Evolutionary conservation across 2,329 filamentous ascomycete genomes (phyloP), one percentile per base, ranked within the genome.

Genomic region (Sordariomycetes sp.): DNA sequence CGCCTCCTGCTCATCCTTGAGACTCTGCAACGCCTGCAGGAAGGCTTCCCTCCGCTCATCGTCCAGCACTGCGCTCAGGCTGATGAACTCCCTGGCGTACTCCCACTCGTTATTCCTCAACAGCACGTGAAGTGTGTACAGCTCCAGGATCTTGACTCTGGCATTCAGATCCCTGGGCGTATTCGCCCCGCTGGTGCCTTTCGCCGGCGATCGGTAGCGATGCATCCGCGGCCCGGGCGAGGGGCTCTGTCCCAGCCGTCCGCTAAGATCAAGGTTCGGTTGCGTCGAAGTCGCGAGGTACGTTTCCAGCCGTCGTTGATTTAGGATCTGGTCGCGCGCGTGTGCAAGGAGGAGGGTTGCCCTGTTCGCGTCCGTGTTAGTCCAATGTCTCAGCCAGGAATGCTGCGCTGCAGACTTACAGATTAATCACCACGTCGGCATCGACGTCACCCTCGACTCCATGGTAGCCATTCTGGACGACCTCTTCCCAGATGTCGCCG

Each of bases 91-190:
- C 39, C 78, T 75, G 4, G 92, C 86, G 48, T 95, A 95, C 38
- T 94, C 86, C 92, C 92, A 98, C 60, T 96, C 87, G 36, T 86
- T 79, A 47, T 95, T 96, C 34, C 86, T 75, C 5, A 90, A 79
- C n/a, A 98, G 75, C 7, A 96, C 86, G 52, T 98, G 92, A 5
- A 98, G 71, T 2, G 87, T 93, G 57, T 95, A 98, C 8, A 98
- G 70, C 60, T 98, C 92, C 33, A 98, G 75, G 27, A 98, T 84
- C 63, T 93, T 94, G 42, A 95, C 79, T 30, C 87, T 75, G 5
- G 86, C 79, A 45, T 84, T 81, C 23, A 94, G 73, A 51, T 94
- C 86, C 41, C 85, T 78, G 0, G 86, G 86, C 0, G 86, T 93
- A 51, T 86, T 79, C 26, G 86, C 79, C 38, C 85, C 86, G 39